Conservation (phyloP, 768 basidiomycete genomes). For the Rhizopogon roseolus region DNA sequence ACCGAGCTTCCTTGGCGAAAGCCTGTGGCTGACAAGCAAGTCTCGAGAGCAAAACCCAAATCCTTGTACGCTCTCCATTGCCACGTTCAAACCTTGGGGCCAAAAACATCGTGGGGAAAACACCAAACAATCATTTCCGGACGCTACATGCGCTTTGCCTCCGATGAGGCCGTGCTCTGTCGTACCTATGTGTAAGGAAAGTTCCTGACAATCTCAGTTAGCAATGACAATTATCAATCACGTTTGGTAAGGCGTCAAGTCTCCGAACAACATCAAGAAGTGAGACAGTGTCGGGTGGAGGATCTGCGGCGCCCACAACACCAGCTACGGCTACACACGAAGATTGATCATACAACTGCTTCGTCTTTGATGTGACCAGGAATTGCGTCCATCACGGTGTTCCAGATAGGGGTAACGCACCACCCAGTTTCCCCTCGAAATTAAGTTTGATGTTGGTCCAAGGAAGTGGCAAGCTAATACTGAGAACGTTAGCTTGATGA, state of each 20-base stretch:
- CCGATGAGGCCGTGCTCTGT: slow-evolving; percentile 68
- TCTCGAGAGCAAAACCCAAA: too few relatives aligned
- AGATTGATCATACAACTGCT: slow-evolving; percentile 23
- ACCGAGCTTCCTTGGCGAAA: too few relatives aligned
- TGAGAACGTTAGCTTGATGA: slow-evolving; percentile 60
- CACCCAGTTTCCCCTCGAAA: slow-evolving; percentile 48
- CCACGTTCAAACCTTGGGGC: too few relatives aligned
- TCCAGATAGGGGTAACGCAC: slow-evolving; percentile 85
- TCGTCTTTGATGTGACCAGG: slow-evolving; percentile 83
- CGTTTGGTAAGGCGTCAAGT: slow-evolving; percentile 44
- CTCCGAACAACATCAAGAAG: slow-evolving; percentile 54
- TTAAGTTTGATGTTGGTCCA: slow-evolving; percentile 77
- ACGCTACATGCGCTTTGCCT: slow-evolving; percentile 74
- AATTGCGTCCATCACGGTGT: slow-evolving; percentile 76
- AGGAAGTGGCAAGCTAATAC: slow-evolving; percentile 85
- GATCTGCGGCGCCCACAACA: slow-evolving; percentile 52
- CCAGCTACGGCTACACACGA: slow-evolving; percentile 10
- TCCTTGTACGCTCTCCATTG: too few relatives aligned
- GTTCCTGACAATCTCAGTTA: slow-evolving; percentile 53
- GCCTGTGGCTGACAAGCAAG: too few relatives aligned
- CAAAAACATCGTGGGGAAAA: too few relatives aligned
- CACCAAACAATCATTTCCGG: slow-evolving; percentile 15
- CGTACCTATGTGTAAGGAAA: slow-evolving; percentile 3
- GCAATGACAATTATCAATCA: slow-evolving; percentile 70
- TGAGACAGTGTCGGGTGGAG: slow-evolving; percentile 52